A percentile compares a stretch with the other conserved stretches of the same genome.
phyloP scores from a whole-genome alignment of 768 basidiomycete species.

The Asterophora parasitica region DNA sequence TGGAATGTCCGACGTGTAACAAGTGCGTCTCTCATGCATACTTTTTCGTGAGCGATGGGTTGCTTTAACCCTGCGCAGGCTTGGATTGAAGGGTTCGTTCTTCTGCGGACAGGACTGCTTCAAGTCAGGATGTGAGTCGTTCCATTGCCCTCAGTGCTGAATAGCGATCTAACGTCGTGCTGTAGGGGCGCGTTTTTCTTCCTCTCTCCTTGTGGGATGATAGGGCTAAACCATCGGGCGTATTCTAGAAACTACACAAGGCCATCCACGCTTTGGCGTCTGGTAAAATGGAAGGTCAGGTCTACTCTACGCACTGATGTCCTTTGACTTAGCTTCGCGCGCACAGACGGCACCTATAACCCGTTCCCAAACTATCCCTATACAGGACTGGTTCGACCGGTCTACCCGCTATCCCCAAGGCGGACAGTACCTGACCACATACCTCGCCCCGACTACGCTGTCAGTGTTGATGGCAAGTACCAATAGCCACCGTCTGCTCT shows the following conservation, averaged over 20 bases:
- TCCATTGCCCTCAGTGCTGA: background rate
- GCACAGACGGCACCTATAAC: slow-evolving; percentile 69
- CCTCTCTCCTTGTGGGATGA: too few relatives aligned
- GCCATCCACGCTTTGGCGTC: slow-evolving; percentile 60
- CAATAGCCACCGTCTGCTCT: too few relatives aligned
- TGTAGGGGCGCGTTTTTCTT: slow-evolving; percentile 23
- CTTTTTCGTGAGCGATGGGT: slow-evolving; percentile 3
- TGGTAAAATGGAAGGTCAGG: slow-evolving; percentile 15
- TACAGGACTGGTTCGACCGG: slow-evolving; percentile 75
- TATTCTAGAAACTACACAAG: slow-evolving; percentile 75
- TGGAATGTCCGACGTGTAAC: slow-evolving; percentile 93
- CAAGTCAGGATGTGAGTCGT: slow-evolving; percentile 84
- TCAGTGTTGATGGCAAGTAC: slow-evolving; percentile 38
- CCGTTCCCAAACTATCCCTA: slow-evolving; percentile 75
- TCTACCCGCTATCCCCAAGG: slow-evolving; percentile 81
- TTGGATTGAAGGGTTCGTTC: slow-evolving; percentile 79
- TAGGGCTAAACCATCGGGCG: slow-evolving; percentile 3
- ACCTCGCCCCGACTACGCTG: slow-evolving; percentile 86
- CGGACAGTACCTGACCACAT: slow-evolving; percentile 82
- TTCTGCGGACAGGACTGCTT: slow-evolving; percentile 97
- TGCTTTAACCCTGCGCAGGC: slow-evolving; percentile 37
- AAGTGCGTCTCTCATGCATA: slow-evolving; percentile 51
- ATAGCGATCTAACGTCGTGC: slow-evolving; percentile 1
- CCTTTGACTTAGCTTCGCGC: background rate
- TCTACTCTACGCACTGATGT: slow-evolving; percentile 1